These are phyloP conservation scores for Xylaria sp. DNA, from an alignment of 2,329 filamentous ascomycete species.

Conservation along the genomic window DNA sequence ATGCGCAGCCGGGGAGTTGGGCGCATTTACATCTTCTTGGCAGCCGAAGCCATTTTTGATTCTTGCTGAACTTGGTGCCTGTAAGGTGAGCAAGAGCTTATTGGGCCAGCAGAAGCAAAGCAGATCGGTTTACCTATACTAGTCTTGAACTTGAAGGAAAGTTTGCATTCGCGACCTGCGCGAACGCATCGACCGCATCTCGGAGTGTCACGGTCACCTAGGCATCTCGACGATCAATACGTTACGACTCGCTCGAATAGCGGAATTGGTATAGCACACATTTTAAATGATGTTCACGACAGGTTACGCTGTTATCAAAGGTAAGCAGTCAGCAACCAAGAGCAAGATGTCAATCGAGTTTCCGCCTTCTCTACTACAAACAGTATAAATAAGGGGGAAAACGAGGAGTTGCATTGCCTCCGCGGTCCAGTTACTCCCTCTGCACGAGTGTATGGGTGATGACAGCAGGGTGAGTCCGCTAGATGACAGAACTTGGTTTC, in stretches of 20 bases:
- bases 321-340: constrained; percentile 35
- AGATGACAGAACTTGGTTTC: neutral
- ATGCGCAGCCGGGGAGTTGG: neutral
- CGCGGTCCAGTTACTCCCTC: neutral
- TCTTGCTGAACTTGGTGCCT: constrained; percentile 45
- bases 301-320: constrained; percentile 55
- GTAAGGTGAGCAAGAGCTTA: constrained; percentile 22
- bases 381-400: neutral
- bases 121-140: constrained; percentile 45
- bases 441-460: constrained; percentile 1
- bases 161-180: constrained; percentile 50
- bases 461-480: neutral
- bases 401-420: neutral
- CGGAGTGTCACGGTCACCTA: constrained; percentile 55
- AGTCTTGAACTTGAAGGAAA: constrained; percentile 51
- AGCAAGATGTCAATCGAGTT: neutral
- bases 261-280: constrained; percentile 49
- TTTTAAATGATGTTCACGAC: constrained; percentile 60
- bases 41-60: constrained; percentile 48
- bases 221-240: constrained; percentile 42
- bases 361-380: neutral
- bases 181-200: constrained; percentile 49
- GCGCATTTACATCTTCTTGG: constrained; percentile 45
- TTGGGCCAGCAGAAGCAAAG: neutral
- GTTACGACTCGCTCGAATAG: constrained; percentile 4